Conservation (phyloP, 805 yeast genomes). For the Isabelozyma pseudorhagii region DNA sequence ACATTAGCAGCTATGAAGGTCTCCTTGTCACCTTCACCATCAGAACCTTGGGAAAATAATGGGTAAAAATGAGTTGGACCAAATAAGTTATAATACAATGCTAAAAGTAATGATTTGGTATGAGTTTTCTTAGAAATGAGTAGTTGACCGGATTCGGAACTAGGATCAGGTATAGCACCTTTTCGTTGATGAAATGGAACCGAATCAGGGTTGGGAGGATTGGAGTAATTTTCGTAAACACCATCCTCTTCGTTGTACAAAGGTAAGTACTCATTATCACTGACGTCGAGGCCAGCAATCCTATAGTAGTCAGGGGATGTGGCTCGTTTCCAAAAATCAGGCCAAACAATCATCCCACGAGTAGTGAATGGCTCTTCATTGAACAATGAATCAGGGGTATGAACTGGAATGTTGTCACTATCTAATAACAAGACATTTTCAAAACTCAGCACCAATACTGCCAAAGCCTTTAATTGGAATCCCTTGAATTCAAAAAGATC, state of each 20-base stretch:
- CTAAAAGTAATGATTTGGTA: conserved; percentile 32
- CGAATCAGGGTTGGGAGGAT: background rate
- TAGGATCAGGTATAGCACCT: conserved; percentile 31
- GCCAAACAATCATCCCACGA: conserved; percentile 68
- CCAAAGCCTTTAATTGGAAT: conserved; percentile 42
- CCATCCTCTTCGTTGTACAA: conserved; percentile 31
- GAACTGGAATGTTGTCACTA: conserved; percentile 72
- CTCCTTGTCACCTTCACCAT: conserved; percentile 83
- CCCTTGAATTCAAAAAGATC: conserved; percentile 39
- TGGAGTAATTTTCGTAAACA: conserved; percentile 7
- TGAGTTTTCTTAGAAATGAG: conserved; percentile 40
- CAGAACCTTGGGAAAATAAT: conserved; percentile 41
- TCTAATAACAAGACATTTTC: conserved; percentile 70
- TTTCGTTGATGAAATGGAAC: conserved; percentile 28
- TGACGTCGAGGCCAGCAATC: conserved; percentile 52
- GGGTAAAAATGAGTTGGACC: conserved; percentile 43
- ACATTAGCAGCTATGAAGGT: conserved; percentile 71
- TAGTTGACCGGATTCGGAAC: conserved; percentile 40
- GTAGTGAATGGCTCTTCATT: conserved; percentile 50
- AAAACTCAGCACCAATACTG: conserved; percentile 47
- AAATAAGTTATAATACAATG: conserved; percentile 39
- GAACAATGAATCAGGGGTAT: conserved; percentile 61
- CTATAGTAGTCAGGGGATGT: conserved; percentile 72
- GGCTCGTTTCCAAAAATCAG: conserved; percentile 86
- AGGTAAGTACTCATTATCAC: conserved; percentile 25